phyloP scores from a whole-genome alignment of 371 early-diverging fungal genomes.

The Thermomucor indicae-seudaticae region DNA sequence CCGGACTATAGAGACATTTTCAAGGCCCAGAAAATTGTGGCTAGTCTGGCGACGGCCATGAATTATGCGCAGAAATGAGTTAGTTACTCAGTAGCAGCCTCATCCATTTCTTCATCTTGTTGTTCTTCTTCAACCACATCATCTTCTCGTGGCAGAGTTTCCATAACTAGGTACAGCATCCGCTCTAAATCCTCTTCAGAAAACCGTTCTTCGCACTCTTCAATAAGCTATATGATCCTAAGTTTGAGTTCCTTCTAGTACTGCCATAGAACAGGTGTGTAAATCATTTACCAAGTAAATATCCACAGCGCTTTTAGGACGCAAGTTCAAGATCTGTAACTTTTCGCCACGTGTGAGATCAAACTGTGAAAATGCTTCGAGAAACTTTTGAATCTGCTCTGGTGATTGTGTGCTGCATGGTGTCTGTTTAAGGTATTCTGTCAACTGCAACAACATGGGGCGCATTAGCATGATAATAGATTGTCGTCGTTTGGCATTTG shows the following conservation, averaged over 20 bases:
- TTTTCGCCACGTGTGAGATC: slow-evolving; percentile 58
- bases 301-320: slow-evolving; percentile 58
- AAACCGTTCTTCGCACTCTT: slow-evolving; percentile 64
- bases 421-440: slow-evolving; percentile 43
- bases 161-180: slow-evolving; percentile 29
- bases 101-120: slow-evolving; percentile 3
- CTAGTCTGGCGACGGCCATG: slow-evolving; percentile 36
- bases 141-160: slow-evolving; percentile 42
- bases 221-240: slow-evolving; percentile 43
- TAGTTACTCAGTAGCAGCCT: background rate
- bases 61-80: slow-evolving; percentile 34
- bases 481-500: background rate
- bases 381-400: slow-evolving; percentile 36
- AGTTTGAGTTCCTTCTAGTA: background rate
- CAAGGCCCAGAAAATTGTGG: slow-evolving; percentile 25
- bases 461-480: background rate
- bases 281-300: slow-evolving; percentile 45
- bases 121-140: slow-evolving; percentile 27
- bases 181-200: slow-evolving; percentile 41
- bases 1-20: slow-evolving; percentile 32
- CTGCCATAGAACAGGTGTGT: background rate
- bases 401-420: slow-evolving; percentile 49
- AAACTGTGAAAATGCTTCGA: slow-evolving; percentile 29
- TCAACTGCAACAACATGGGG: slow-evolving; percentile 21
- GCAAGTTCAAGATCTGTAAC: slow-evolving; percentile 57